Conservation (phyloP, 176 grass and related monocot species). For the Melocanna baccifera region DNA sequence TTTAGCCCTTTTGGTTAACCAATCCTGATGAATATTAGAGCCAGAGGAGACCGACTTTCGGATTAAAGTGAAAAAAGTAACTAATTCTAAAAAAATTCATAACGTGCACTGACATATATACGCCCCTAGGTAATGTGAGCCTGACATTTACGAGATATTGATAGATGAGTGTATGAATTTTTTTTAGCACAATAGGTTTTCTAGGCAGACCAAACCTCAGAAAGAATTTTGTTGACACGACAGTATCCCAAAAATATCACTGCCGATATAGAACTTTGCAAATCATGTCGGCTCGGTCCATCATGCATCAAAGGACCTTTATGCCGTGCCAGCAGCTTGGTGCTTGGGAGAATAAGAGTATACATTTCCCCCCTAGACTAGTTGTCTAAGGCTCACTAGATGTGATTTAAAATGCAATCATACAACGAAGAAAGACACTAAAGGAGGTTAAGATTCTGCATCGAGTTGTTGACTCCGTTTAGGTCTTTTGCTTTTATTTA, state of each 20-base stretch:
- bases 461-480: slow-evolving; percentile 15
- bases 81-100: too few species aligned
- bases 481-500: too few species aligned
- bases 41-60: neutral
- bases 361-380: neutral
- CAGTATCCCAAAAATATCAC: slow-evolving; percentile 1
- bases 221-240: neutral
- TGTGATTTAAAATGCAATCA: slow-evolving; percentile 4
- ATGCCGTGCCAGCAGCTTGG: slow-evolving; percentile 22
- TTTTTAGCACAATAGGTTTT: neutral
- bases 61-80: neutral
- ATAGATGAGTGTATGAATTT: neutral
- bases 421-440: neutral
- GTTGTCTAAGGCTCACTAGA: neutral
- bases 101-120: too few species aligned
- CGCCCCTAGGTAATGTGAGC: too few species aligned
- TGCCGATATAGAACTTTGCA: neutral
- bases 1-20: neutral
- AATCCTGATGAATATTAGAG: neutral
- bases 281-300: neutral
- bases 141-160: too few species aligned
- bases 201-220: neutral
- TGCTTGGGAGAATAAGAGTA: slow-evolving; percentile 18
- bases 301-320: slow-evolving; percentile 19
- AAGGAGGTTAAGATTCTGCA: slow-evolving; percentile 26